Percentiles rank a stretch among this genome's conserved stretches.
Conservation (phyloP, 2,329 filamentous ascomycete genomes). For the Herpotrichia juniperi region DNA sequence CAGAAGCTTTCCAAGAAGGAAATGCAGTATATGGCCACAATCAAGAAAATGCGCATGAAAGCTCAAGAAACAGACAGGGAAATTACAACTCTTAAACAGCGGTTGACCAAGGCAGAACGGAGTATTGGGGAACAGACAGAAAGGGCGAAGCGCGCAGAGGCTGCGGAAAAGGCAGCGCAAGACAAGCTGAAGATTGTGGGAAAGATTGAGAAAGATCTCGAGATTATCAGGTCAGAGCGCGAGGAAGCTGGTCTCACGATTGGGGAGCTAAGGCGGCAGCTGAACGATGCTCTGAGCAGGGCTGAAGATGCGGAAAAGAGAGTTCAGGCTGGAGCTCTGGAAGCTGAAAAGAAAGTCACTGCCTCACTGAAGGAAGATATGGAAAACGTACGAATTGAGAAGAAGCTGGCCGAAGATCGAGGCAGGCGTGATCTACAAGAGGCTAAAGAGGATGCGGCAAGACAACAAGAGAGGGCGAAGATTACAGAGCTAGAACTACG, state of each 20-base stretch:
- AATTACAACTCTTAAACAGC: conserved; percentile 59
- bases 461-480: conserved; percentile 72
- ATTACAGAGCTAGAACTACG: conserved; percentile 78
- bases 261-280: conserved; percentile 70
- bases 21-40: conserved; percentile 79
- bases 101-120: conserved; percentile 70
- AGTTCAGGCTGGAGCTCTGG: conserved; percentile 69
- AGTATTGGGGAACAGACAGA: conserved; percentile 66
- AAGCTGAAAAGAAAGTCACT: conserved; percentile 65
- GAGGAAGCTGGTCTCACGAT: conserved; percentile 70
- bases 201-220: conserved; percentile 63
- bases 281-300: conserved; percentile 70
- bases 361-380: conserved; percentile 69
- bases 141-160: conserved; percentile 66
- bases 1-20: conserved; percentile 86
- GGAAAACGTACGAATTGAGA: conserved; percentile 72
- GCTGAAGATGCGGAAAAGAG: conserved; percentile 71
- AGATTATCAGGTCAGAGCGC: conserved; percentile 66
- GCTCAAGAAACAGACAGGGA: conserved; percentile 58
- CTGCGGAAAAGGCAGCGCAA: conserved; percentile 60
- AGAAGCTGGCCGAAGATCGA: conserved; percentile 74
- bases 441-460: conserved; percentile 73
- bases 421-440: conserved; percentile 72
- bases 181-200: conserved; percentile 60
- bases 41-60: conserved; percentile 75